These are phyloP conservation scores for Paraleonurus japonicus DNA, from an alignment of 257 asterid genomes.

Conservation along the genomic window DNA sequence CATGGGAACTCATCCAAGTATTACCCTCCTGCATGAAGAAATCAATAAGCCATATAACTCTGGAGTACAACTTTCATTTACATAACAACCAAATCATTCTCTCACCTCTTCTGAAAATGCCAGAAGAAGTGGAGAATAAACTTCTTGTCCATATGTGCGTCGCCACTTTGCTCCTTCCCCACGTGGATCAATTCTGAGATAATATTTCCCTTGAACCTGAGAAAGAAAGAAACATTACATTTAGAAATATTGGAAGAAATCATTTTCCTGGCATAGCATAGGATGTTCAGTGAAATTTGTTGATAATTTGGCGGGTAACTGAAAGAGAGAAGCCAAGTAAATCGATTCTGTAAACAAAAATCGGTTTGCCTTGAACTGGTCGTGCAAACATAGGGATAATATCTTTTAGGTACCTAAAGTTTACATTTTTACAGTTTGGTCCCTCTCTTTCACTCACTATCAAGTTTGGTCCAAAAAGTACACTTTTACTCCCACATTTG, in stretches of 20 bases:
- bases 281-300: conserved; percentile 13
- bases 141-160: conserved; percentile 74
- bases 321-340: conserved; percentile 11
- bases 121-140: conserved; percentile 70
- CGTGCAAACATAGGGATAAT: not conserved
- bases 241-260: conserved; percentile 17
- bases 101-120: conserved; percentile 78
- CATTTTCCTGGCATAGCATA: conserved; percentile 16
- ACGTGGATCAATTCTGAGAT: conserved; percentile 62
- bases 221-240: not conserved
- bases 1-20: conserved; percentile 55
- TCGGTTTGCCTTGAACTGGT: conserved; percentile 10
- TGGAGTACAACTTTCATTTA: not conserved
- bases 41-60: conserved; percentile 10
- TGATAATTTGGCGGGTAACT: not conserved
- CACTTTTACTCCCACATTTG: no score
- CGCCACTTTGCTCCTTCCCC: conserved; percentile 92
- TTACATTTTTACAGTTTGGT: no score
- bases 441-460: no score
- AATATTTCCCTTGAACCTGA: conserved; percentile 72
- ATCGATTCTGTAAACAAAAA: not conserved
- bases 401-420: no score
- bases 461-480: no score
- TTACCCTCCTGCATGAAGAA: conserved; percentile 47
- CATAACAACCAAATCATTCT: conserved; percentile 3